Conservation (phyloP, 345 rosid genomes). For the Euphorbia lathyris region DNA sequence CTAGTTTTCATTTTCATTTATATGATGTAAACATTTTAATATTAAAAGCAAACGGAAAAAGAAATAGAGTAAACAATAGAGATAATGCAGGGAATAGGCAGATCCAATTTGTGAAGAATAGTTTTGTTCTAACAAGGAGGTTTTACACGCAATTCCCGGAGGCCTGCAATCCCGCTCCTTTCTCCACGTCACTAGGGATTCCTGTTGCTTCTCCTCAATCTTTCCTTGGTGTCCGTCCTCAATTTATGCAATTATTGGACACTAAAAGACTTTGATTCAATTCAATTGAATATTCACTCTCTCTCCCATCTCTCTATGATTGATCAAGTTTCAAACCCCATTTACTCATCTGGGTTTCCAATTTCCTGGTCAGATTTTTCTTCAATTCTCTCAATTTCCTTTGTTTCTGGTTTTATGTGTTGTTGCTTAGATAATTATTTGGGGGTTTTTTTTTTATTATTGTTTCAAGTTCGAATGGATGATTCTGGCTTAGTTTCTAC, state of each 20-base stretch:
- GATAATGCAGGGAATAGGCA: not conserved
- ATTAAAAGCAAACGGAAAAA: no score
- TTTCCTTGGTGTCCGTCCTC: conserved; percentile 12
- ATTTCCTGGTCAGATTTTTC: conserved; percentile 16
- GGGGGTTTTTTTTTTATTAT: not conserved
- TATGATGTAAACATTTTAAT: no score
- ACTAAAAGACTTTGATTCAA: no score
- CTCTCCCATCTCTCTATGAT: conserved; percentile 4
- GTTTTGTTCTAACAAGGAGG: not conserved
- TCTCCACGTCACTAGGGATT: conserved; percentile 35
- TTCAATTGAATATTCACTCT: conserved; percentile 3
- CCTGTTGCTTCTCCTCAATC: not conserved
- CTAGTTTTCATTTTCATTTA: no score
- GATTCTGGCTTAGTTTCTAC: no score
- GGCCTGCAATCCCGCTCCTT: conserved; percentile 35
- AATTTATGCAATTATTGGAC: conserved; percentile 33
- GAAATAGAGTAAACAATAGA: not conserved
- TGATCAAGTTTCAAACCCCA: conserved; percentile 11
- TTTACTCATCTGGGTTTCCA: conserved; percentile 20
- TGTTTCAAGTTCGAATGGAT: not conserved
- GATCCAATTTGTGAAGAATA: conserved; percentile 3
- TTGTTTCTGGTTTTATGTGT: no score
- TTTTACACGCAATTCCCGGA: conserved; percentile 46
- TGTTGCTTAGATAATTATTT: not conserved
- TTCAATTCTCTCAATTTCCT: not conserved